Base-by-base conservation (phyloP, 2,329 filamentous ascomycete genomes). In the Cyphellophora europaea region DNA sequence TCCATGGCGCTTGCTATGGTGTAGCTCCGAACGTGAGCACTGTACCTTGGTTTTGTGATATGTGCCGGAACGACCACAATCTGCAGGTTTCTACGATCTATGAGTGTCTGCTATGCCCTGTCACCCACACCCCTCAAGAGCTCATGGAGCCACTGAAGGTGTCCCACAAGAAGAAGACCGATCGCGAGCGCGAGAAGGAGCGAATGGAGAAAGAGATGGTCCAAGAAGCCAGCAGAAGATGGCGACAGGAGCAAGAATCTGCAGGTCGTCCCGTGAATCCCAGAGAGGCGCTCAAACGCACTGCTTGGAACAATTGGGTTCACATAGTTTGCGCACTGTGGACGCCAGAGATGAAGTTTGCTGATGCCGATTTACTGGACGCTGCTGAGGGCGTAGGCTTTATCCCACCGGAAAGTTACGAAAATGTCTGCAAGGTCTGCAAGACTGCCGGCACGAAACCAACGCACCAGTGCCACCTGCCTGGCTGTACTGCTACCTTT, bases 231-330 rank as follows among this genome's bases (percentile, higher is more conserved):
- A 82, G 79, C 32, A 81, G 89, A n/a, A 79, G 79, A 37, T 94
- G 93, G 57, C 76, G 77, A 27, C 82, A 82, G 54, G 79, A 77
- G 52, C 89, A 98, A 59, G 76, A 85, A 53, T 82, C 89, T 41
- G 76, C 81, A 50, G 86, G 87, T 48, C 82, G 88, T 31, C 89
- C 91, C 1, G 61, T 81, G 21, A 75, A 85, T 45, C 91, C 91
- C 16, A 77, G 91, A 31, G 91, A 96, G 55, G 82, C 91, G 3
- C 66, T 98, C 43, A 98, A 98, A 62, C 77, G 85, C 32, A 98
- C 91, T 0, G 84, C 82, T 3, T 87, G 93, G 55, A 96, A 96
- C 62, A 96, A 96, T 53, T 98, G 91, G 91, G 85, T 95, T 11
- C 91, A 98, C 55, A 86, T 96, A 17, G 80, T 82, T 23, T 98